Conservation (phyloP, 2,329 filamentous ascomycete species). For the Calonectria honghensis region DNA sequence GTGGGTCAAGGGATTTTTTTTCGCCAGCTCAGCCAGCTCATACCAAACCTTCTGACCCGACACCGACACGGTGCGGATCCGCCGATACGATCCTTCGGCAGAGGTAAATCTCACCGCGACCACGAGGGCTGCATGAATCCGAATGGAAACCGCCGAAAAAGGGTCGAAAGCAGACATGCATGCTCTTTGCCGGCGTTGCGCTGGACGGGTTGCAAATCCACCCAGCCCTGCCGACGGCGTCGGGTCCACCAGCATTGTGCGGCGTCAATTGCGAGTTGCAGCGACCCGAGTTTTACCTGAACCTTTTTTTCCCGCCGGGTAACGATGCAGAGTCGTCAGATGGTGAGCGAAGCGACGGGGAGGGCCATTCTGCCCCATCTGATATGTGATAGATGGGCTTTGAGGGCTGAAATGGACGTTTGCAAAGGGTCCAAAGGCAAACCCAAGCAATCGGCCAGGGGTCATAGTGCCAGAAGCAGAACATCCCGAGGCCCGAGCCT, state of each 20-base stretch:
- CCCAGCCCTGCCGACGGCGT: slow-evolving; percentile 36
- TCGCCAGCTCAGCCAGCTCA: slow-evolving; percentile 30
- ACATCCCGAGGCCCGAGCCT: slow-evolving; percentile 58
- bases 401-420: slow-evolving; percentile 42
- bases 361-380: slow-evolving; percentile 31
- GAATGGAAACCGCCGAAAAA: slow-evolving; percentile 43
- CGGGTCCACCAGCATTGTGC: slow-evolving; percentile 9
- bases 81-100: slow-evolving; percentile 40
- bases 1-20: slow-evolving; percentile 44
- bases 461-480: slow-evolving; percentile 54
- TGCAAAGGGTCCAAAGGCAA: slow-evolving; percentile 44
- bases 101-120: slow-evolving; percentile 30
- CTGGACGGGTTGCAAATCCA: slow-evolving; percentile 30
- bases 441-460: slow-evolving; percentile 46
- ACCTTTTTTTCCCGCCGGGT: slow-evolving; percentile 27
- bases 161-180: slow-evolving; percentile 33
- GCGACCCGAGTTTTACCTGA: slow-evolving; percentile 32
- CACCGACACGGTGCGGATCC: slow-evolving; percentile 41
- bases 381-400: slow-evolving; percentile 39
- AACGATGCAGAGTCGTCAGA: slow-evolving; percentile 29
- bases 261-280: slow-evolving; percentile 20
- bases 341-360: slow-evolving; percentile 28
- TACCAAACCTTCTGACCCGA: slow-evolving; percentile 32
- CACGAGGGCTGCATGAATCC: slow-evolving; percentile 42
- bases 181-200: slow-evolving; percentile 38